Percentiles rank a stretch among this genome's conserved stretches.
Conservation (phyloP, 345 rosid species). For the Moricandia moricandioides region DNA sequence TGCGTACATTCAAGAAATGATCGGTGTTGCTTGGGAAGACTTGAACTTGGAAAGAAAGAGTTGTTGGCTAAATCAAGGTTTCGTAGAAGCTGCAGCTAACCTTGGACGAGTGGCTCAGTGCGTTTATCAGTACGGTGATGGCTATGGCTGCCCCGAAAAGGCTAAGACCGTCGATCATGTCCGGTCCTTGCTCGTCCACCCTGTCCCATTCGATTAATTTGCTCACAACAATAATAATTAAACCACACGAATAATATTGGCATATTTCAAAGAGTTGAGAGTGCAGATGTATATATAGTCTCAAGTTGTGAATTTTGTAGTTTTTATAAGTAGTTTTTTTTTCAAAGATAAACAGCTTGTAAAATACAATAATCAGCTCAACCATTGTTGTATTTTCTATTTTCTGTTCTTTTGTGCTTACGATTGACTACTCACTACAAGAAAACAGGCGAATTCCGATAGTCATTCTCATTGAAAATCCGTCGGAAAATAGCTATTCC, state of each 20-base stretch:
- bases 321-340: background rate
- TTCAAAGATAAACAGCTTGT: background rate
- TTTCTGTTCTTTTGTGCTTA: background rate
- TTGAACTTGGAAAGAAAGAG: constrained; percentile 24
- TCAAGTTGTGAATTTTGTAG: background rate
- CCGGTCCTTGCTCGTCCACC: constrained; percentile 22
- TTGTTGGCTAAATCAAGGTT: constrained; percentile 13
- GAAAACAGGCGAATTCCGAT: background rate
- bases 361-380: background rate
- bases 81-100: constrained; percentile 30
- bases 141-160: constrained; percentile 32
- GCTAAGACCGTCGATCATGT: constrained; percentile 25
- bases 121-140: constrained; percentile 46
- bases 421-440: background rate
- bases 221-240: background rate
- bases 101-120: constrained; percentile 35
- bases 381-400: background rate
- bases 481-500: too few species aligned
- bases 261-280: too few species aligned
- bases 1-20: constrained; percentile 20
- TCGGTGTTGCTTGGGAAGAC: constrained; percentile 25
- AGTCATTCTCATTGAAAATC: too few species aligned
- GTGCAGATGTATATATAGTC: background rate
- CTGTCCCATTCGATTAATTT: constrained; percentile 12
- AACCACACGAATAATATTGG: too few species aligned